Base-by-base conservation (phyloP, 2,329 filamentous ascomycete species). In the Hypoxylon sp. region DNA sequence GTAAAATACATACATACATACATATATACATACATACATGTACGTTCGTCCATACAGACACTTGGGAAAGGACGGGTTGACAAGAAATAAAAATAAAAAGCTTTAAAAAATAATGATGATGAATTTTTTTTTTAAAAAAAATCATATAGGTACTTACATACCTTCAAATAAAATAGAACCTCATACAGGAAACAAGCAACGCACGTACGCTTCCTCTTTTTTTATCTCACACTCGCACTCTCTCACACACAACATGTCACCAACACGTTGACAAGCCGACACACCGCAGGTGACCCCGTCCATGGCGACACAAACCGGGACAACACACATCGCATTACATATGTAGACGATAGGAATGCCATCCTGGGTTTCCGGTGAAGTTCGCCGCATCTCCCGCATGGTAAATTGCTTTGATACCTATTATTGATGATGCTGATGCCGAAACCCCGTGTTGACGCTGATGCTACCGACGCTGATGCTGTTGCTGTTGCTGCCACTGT, bases 291-390 rank as follows among this genome's bases (percentile, higher is more conserved):
- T 71, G 69, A 71, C 69, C 63, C 51, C 66, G 61, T 63, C 47
- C 58, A 65, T 63, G 63, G 69, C 59, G 48, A 71, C 69, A 71
- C 69, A 69, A 67, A 63, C 63, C 63, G 69, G 67, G 69, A 69
- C 69, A 71, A 71, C 69, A 52, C 69, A 71, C 69, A 69, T 69
- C 69, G 69, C 69, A 70, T 70, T 70, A 70, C 67, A 69, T 65
- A 65, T 69, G 58, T 69, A 69, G 66, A 67, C 63, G 26, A 69
- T 35, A 65, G 55, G 69, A 65, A 71, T 67, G 59, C 63, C 66
- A 67, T 69, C 62, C 52, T 71, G 44, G 63, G 59, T 64, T 67
- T 67, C 63, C 69, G 69, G 69, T 69, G 48, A 65, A 71, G 66
- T 58, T 69, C 66, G 69, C 66, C 63, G 69, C 69, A 71, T 71